phyloP scores from a whole-genome alignment of 306 rosid genomes.

The Malus fusca region DNA sequence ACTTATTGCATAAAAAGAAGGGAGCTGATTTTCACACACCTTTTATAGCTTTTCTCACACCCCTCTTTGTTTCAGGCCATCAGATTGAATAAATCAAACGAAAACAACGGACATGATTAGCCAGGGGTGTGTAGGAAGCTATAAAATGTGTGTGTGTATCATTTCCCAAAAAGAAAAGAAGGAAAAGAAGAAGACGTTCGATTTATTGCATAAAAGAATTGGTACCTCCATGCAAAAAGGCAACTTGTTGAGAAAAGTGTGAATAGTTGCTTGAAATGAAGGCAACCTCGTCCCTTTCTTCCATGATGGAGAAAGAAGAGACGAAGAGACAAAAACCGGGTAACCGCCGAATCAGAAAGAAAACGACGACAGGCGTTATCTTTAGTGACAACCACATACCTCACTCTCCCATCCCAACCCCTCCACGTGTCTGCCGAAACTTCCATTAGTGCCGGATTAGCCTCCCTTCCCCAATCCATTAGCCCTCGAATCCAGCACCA shows the following conservation, averaged over 20 bases:
- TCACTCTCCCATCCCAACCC: constrained; percentile 1
- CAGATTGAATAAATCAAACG: no score
- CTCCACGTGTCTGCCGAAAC: constrained; percentile 45
- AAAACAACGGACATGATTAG: no score
- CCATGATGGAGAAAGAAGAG: neutral
- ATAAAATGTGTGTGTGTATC: no score
- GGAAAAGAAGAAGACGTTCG: no score
- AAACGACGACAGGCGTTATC: constrained; percentile 45
- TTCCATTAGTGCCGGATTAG: constrained; percentile 7
- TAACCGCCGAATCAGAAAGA: constrained; percentile 21
- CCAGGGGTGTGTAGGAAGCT: no score
- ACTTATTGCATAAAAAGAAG: no score
- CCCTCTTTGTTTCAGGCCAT: no score
- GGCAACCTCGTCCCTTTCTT: neutral
- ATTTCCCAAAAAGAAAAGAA: no score
- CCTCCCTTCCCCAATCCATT: neutral
- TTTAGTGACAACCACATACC: constrained; percentile 27
- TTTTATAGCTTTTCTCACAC: no score
- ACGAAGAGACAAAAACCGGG: constrained; percentile 11
- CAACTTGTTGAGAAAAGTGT: neutral
- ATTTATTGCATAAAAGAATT: neutral
- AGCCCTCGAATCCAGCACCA: constrained; percentile 23
- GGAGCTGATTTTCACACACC: no score
- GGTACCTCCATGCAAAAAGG: neutral
- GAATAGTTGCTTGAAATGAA: neutral